These are phyloP conservation scores for Leptographium wingfieldii DNA, from an alignment of 2,329 filamentous ascomycete genomes.

Conservation along the genomic window DNA sequence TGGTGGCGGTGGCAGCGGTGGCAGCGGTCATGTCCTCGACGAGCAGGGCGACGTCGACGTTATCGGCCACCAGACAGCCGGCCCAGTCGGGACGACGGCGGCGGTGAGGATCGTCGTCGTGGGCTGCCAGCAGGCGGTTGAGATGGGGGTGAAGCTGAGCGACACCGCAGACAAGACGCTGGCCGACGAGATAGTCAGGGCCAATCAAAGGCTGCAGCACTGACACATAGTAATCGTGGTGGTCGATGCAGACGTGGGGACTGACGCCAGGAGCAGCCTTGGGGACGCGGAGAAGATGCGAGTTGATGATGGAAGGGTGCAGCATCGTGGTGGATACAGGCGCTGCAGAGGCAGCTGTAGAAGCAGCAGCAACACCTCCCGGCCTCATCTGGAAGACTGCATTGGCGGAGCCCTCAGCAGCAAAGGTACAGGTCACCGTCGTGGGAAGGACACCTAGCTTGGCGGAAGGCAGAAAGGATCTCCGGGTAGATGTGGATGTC, in stretches of 20 bases:
- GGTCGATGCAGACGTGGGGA: conserved; percentile 22
- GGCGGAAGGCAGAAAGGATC: background rate
- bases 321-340: background rate
- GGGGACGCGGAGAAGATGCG: conserved; percentile 13
- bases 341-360: background rate
- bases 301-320: background rate
- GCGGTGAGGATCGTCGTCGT: conserved; percentile 11
- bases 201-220: conserved; percentile 44
- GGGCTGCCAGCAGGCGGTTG: conserved; percentile 40
- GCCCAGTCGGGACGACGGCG: conserved; percentile 28
- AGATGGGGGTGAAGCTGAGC: conserved; percentile 30
- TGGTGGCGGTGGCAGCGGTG: conserved; percentile 20
- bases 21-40: conserved; percentile 55
- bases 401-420: conserved; percentile 64
- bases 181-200: conserved; percentile 37
- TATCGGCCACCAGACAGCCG: conserved; percentile 38
- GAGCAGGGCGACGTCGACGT: conserved; percentile 52
- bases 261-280: conserved; percentile 38
- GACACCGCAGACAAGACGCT: conserved; percentile 38
- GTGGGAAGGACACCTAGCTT: background rate
- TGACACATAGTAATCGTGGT: conserved; percentile 35
- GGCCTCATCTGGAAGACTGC: conserved; percentile 42
- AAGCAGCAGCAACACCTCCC: background rate
- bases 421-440: conserved; percentile 18
- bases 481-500: background rate